Percentiles rank a stretch among this genome's conserved stretches.
Evolutionary conservation across 1,284 basidiomycete genomes (phyloP).

Genomic region (Ganoderma multipileum): DNA sequence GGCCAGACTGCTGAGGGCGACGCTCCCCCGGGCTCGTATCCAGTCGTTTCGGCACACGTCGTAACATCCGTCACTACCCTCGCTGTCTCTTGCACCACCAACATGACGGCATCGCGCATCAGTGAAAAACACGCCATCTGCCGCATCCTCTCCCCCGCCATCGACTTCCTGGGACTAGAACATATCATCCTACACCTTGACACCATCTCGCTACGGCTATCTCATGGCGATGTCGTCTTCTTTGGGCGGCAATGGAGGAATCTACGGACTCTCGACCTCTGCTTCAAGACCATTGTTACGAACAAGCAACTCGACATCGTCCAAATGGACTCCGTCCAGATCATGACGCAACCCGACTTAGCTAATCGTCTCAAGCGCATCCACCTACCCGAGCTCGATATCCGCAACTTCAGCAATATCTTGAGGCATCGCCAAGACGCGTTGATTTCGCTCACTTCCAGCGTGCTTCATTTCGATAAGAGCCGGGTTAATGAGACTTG

Average conservation of each 20-base stretch:
- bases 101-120: neutral
- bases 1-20: neutral
- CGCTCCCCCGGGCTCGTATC: neutral
- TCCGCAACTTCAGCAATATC: neutral
- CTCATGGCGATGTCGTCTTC: neutral
- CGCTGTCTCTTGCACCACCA: neutral
- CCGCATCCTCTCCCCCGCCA: neutral
- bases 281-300: neutral
- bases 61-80: neutral
- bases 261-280: neutral
- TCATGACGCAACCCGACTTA: neutral
- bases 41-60: neutral
- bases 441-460: neutral
- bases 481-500: neutral
- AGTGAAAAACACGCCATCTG: neutral
- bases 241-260: neutral
- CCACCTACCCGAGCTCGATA: neutral
- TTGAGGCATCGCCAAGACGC: neutral
- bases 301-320: neutral
- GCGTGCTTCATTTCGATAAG: neutral
- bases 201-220: neutral
- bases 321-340: neutral
- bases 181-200: neutral
- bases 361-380: neutral
- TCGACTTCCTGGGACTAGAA: neutral